Percentiles rank a stretch among this genome's conserved stretches.
Conservation (phyloP, 1,284 basidiomycete species). For the Boletellus dicymbophilus region DNA sequence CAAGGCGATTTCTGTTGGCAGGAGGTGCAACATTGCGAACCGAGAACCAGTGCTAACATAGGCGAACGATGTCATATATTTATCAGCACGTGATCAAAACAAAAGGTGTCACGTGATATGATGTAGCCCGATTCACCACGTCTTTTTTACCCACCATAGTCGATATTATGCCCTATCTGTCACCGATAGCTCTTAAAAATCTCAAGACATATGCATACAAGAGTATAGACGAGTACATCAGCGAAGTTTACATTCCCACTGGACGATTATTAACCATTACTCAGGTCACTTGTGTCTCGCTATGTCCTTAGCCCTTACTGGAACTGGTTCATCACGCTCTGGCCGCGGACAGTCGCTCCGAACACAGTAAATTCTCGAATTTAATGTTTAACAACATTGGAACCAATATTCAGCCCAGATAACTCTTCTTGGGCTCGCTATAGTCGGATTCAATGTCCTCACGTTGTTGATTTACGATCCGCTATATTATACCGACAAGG, state of each 20-base stretch:
- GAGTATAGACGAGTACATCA: constrained; percentile 67
- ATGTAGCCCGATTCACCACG: too few species aligned
- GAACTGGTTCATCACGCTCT: constrained; percentile 92
- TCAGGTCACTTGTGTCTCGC: constrained; percentile 73
- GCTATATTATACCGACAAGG: constrained; percentile 67
- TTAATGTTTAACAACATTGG: not conserved
- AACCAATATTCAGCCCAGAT: constrained; percentile 50
- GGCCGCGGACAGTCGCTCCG: constrained; percentile 88
- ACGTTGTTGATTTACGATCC: constrained; percentile 87
- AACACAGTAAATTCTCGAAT: constrained; percentile 71
- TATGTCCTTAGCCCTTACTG: constrained; percentile 92
- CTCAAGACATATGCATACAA: constrained; percentile 71
- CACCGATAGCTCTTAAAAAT: constrained; percentile 58
- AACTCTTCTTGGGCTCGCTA: constrained; percentile 78
- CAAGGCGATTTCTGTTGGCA: constrained; percentile 55
- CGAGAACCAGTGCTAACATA: not conserved
- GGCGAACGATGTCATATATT: too few species aligned
- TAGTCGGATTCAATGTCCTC: constrained; percentile 85
- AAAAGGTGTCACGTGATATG: not conserved
- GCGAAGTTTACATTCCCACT: not conserved
- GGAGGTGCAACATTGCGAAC: constrained; percentile 36
- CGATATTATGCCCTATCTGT: constrained; percentile 50
- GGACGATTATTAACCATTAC: not conserved
- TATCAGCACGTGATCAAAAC: too few species aligned
- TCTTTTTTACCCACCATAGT: too few species aligned